phyloP scores from a whole-genome alignment of 306 rosid species.

The Hippophae gyantsensis region DNA sequence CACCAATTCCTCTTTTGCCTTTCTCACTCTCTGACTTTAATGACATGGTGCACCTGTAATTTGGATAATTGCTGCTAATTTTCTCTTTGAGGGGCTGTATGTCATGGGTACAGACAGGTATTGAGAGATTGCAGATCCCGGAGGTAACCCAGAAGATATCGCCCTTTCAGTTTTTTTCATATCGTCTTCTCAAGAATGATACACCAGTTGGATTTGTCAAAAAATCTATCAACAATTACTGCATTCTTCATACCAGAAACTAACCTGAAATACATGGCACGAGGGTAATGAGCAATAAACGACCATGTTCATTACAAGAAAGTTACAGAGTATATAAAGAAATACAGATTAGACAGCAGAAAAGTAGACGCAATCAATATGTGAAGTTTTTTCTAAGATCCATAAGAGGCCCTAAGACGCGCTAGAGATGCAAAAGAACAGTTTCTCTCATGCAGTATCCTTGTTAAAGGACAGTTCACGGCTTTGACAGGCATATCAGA shows the following conservation, averaged over 20 bases:
- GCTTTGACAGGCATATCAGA: too few species aligned
- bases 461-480: too few species aligned
- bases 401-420: too few species aligned
- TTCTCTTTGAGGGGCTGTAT: not conserved
- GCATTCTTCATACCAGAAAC: slow-evolving; percentile 56
- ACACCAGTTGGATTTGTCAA: slow-evolving; percentile 93
- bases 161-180: slow-evolving; percentile 21
- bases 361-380: too few species aligned
- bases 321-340: not conserved
- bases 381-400: too few species aligned
- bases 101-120: not conserved
- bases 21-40: not conserved
- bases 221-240: slow-evolving; percentile 65
- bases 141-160: not conserved
- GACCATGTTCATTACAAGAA: not conserved
- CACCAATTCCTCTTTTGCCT: too few species aligned
- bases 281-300: slow-evolving; percentile 2
- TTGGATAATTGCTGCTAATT: not conserved
- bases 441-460: too few species aligned
- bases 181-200: slow-evolving; percentile 62
- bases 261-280: slow-evolving; percentile 44
- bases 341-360: not conserved
- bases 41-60: not conserved
- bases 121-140: not conserved
- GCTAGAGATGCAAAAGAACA: too few species aligned